These are phyloP conservation scores for Neoarthrinium moseri DNA, from an alignment of 2,329 filamentous ascomycete species.

Conservation along the genomic window DNA sequence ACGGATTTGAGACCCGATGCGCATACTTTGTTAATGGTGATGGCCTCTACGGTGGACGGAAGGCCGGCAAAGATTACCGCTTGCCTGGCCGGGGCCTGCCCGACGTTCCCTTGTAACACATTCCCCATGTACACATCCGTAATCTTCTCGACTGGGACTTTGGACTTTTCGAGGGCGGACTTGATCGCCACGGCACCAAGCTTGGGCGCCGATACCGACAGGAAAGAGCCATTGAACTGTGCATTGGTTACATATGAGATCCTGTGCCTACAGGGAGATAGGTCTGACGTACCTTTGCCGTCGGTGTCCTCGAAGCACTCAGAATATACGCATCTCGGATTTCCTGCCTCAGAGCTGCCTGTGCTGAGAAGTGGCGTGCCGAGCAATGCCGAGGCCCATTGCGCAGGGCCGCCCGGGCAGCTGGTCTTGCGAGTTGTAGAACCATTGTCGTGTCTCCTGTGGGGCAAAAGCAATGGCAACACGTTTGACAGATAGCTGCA, in stretches of 20 bases:
- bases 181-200: conserved; percentile 91
- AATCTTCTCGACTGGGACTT: conserved; percentile 76
- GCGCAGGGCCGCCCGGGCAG: conserved; percentile 18
- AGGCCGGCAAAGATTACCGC: conserved; percentile 87
- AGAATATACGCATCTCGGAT: conserved; percentile 92
- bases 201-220: conserved; percentile 78
- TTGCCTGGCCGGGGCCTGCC: conserved; percentile 90
- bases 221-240: conserved; percentile 92
- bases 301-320: conserved; percentile 85
- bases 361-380: conserved; percentile 46
- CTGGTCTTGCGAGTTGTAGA: conserved; percentile 19
- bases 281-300: conserved; percentile 65
- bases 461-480: no score
- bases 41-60: conserved; percentile 76
- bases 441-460: conserved; percentile 19
- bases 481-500: not conserved
- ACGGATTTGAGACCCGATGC: conserved; percentile 94
- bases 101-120: conserved; percentile 78
- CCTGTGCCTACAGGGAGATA: not conserved
- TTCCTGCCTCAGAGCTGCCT: conserved; percentile 54
- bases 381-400: conserved; percentile 19
- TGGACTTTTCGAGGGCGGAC: conserved; percentile 82
- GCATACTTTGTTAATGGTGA: conserved; percentile 98
- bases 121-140: conserved; percentile 98
- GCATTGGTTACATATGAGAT: conserved; percentile 6